These are phyloP conservation scores for Clathrus columnatus DNA, from an alignment of 768 basidiomycete species.

Conservation along the genomic window DNA sequence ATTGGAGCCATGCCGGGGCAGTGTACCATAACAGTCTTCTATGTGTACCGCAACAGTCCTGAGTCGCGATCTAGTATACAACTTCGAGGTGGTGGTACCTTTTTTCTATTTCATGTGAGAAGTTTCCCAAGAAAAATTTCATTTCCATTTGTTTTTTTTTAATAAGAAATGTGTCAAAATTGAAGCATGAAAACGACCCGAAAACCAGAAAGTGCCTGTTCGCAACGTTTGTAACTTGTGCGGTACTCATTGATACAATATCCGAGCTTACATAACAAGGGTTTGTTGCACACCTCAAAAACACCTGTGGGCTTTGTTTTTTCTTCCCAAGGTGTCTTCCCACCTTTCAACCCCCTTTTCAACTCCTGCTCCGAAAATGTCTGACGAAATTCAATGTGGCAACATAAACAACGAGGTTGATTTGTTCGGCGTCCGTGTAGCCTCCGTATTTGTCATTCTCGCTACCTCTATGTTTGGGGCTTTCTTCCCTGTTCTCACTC, in stretches of 20 bases:
- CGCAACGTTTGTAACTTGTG: neutral
- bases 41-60: no score
- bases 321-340: neutral
- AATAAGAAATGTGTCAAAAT: neutral
- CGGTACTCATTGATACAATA: neutral
- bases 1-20: no score
- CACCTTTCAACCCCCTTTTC: neutral
- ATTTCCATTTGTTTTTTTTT: no score
- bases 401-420: slow-evolving; percentile 42
- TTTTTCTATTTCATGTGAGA: no score
- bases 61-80: no score
- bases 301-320: neutral
- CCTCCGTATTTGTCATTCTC: slow-evolving; percentile 67
- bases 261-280: neutral
- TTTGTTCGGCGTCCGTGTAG: slow-evolving; percentile 50
- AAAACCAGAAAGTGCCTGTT: neutral
- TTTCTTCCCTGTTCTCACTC: slow-evolving; percentile 62
- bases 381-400: slow-evolving; percentile 29
- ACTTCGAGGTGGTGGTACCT: no score
- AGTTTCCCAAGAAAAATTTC: no score
- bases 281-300: neutral
- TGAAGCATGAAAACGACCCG: neutral
- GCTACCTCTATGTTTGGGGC: slow-evolving; percentile 50
- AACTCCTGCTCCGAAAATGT: no score
- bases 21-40: no score